Percentiles rank a stretch among this genome's conserved stretches.
Evolutionary conservation across 2,329 filamentous ascomycete species (phyloP).

Genomic region (Daldinia sp.): DNA sequence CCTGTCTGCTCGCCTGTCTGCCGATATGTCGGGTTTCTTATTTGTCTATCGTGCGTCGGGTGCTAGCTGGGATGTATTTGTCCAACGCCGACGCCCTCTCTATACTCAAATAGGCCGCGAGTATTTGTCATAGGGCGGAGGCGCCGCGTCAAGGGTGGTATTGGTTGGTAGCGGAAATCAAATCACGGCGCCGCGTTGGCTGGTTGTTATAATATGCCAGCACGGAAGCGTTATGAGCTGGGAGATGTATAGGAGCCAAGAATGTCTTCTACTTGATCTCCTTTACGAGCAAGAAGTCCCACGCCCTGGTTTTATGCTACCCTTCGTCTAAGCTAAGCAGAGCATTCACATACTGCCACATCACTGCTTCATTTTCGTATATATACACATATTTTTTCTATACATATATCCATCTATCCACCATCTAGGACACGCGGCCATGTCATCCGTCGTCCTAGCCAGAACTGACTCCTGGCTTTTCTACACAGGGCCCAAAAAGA

Average conservation of each 20-base stretch:
- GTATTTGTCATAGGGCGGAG: slow-evolving; percentile 31
- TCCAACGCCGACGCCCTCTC: background rate
- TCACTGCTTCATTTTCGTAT: background rate
- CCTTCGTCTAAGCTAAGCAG: no score
- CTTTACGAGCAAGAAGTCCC: background rate
- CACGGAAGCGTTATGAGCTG: background rate
- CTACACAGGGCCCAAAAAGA: slow-evolving; percentile 22
- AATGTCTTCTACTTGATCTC: background rate
- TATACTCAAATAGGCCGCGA: slow-evolving; percentile 8
- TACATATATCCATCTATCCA: no score
- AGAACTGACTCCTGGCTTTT: slow-evolving; percentile 22
- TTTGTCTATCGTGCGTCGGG: background rate
- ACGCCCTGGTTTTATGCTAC: background rate
- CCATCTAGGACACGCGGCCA: background rate
- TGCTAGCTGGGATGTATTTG: background rate
- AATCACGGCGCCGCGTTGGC: background rate
- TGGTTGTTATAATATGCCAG: background rate
- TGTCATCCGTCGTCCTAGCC: background rate
- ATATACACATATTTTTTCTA: background rate
- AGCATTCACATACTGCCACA: no score
- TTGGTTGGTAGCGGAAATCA: slow-evolving; percentile 16
- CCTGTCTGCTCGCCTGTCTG: no score
- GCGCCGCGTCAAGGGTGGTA: slow-evolving; percentile 15
- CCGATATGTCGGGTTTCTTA: no score
- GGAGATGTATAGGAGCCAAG: background rate